Conservation (phyloP, 805 yeast genomes). For the Spathaspora sp. region DNA sequence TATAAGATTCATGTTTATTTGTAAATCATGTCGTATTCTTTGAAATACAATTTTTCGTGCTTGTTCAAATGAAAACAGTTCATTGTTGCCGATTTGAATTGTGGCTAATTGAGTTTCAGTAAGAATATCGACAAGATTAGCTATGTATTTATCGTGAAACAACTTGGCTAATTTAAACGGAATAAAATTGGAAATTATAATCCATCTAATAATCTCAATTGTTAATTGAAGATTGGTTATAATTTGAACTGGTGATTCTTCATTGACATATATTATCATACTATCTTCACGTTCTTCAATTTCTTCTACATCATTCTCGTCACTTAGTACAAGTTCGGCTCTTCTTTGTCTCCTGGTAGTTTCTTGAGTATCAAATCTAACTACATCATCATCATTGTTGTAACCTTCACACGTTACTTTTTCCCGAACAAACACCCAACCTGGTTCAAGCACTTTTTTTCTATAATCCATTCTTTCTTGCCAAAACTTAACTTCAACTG, state of each 20-base stretch:
- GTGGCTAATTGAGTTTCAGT: constrained; percentile 7
- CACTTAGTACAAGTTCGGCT: constrained; percentile 1
- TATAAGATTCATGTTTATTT: constrained; percentile 18
- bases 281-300: not conserved
- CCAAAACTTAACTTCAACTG: constrained; percentile 29
- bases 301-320: not conserved
- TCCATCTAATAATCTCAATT: constrained; percentile 19
- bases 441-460: constrained; percentile 12
- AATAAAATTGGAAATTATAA: constrained; percentile 13
- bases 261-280: constrained; percentile 9
- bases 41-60: constrained; percentile 19
- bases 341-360: not conserved
- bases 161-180: constrained; percentile 17
- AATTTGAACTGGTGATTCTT: constrained; percentile 12
- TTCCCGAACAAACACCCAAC: constrained; percentile 21
- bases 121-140: constrained; percentile 13
- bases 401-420: not conserved
- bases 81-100: constrained; percentile 1
- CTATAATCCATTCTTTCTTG: constrained; percentile 17
- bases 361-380: constrained; percentile 3
- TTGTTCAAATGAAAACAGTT: constrained; percentile 1
- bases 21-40: constrained; percentile 23
- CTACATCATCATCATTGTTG: not conserved
- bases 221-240: constrained; percentile 20
- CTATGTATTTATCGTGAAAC: constrained; percentile 15